Percentiles rank a stretch among this genome's conserved stretches.
These are phyloP conservation scores for Annulohypoxylon stygium DNA, from an alignment of 495 filamentous ascomycete genomes.

Conservation along the genomic window DNA sequence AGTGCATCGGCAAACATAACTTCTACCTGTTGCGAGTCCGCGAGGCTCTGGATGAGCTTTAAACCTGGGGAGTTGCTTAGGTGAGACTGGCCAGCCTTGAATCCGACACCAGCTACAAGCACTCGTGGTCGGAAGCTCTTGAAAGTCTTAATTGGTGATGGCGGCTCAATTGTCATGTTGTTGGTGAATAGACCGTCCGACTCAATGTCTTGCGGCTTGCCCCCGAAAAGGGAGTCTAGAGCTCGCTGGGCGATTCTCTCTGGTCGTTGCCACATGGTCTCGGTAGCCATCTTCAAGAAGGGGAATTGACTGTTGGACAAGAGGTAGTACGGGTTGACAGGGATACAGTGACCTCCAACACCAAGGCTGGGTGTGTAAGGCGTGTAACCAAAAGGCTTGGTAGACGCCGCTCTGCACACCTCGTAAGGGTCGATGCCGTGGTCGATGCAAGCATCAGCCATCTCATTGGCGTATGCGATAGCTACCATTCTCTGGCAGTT, in stretches of 20 bases:
- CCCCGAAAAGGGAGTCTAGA: slow-evolving; percentile 33
- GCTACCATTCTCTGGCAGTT: slow-evolving; percentile 58
- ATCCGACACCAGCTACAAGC: slow-evolving; percentile 53
- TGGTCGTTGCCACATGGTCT: slow-evolving; percentile 52
- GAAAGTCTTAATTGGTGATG: not conserved
- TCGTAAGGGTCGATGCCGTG: slow-evolving; percentile 57
- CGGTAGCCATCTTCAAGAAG: slow-evolving; percentile 51
- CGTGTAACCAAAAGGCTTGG: slow-evolving; percentile 58
- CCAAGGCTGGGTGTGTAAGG: slow-evolving; percentile 53
- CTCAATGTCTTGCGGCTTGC: not conserved
- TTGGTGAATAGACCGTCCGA: slow-evolving; percentile 6
- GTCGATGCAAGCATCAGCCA: slow-evolving; percentile 56
- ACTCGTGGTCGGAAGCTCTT: slow-evolving; percentile 39
- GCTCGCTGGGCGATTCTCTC: slow-evolving; percentile 43
- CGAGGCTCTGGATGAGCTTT: slow-evolving; percentile 46
- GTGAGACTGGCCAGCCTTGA: slow-evolving; percentile 52
- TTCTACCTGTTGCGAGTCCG: slow-evolving; percentile 41
- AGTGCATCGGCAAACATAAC: slow-evolving; percentile 53
- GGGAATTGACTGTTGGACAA: slow-evolving; percentile 52
- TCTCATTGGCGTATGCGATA: slow-evolving; percentile 59
- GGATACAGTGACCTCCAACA: slow-evolving; percentile 59
- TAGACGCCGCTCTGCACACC: slow-evolving; percentile 53
- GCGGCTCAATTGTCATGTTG: not conserved
- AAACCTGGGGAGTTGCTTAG: slow-evolving; percentile 52
- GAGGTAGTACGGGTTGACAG: slow-evolving; percentile 57